phyloP scores from a whole-genome alignment of 2,329 filamentous ascomycete species.

The Phyllosticta citrichinensis region DNA sequence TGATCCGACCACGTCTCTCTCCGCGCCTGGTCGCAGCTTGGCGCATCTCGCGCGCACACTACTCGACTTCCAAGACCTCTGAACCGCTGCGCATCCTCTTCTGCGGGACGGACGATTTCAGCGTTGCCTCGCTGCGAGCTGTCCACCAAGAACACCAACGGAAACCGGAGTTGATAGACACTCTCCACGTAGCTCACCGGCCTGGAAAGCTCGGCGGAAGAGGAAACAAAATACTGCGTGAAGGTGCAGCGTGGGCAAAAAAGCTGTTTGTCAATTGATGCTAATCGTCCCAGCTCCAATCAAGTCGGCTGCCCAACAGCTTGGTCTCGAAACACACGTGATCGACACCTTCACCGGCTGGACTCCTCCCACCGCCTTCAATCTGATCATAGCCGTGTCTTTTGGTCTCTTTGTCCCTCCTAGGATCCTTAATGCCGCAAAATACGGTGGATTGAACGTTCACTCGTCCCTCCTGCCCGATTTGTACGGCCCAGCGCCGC shows the following conservation, averaged over 20 bases:
- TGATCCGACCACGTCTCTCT: background rate
- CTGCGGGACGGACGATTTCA: constrained; percentile 89
- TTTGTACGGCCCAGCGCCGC: constrained; percentile 74
- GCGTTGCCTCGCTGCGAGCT: constrained; percentile 63
- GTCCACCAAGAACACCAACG: constrained; percentile 50
- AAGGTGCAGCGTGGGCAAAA: constrained; percentile 42
- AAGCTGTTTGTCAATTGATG: constrained; percentile 3
- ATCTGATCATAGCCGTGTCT: constrained; percentile 84
- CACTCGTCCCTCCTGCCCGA: constrained; percentile 87
- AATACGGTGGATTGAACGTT: constrained; percentile 84
- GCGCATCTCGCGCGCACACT: constrained; percentile 5
- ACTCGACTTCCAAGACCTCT: constrained; percentile 10
- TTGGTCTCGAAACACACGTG: constrained; percentile 61
- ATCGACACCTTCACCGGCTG: constrained; percentile 76
- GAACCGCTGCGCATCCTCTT: constrained; percentile 73
- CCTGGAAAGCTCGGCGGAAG: constrained; percentile 70
- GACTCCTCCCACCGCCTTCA: constrained; percentile 45
- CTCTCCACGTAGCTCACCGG: constrained; percentile 77
- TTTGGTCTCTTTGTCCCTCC: constrained; percentile 84
- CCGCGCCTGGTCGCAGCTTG: background rate
- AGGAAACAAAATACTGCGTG: constrained; percentile 55
- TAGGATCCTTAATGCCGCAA: constrained; percentile 57
- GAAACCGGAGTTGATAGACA: constrained; percentile 36
- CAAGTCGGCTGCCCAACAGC: constrained; percentile 47
- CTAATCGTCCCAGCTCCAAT: constrained; percentile 54